These are phyloP conservation scores for Arctostaphylos glauca DNA, from an alignment of 148 eudicot species.

Conservation along the genomic window DNA sequence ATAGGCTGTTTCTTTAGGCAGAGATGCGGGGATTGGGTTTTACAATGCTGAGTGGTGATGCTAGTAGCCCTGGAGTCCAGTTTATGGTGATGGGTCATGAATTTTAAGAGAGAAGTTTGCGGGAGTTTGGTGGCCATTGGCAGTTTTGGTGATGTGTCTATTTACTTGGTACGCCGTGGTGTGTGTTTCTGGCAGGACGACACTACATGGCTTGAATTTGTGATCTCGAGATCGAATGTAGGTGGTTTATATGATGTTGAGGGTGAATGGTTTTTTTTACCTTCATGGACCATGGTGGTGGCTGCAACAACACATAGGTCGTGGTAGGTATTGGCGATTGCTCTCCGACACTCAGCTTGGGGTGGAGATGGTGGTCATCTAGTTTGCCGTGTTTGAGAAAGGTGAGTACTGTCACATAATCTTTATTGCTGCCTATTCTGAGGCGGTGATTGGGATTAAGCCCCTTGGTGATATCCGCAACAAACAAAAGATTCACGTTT, in stretches of 20 bases:
- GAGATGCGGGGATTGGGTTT: not conserved
- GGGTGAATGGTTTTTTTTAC: not conserved
- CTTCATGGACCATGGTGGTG: not conserved
- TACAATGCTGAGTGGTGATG: not conserved
- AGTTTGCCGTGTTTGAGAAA: not conserved
- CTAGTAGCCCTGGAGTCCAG: not conserved
- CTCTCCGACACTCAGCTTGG: not conserved
- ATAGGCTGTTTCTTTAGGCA: not conserved
- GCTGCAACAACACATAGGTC: not conserved
- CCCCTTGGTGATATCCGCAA: not conserved
- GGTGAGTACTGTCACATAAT: not conserved
- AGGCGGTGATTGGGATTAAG: not conserved
- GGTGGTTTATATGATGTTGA: not conserved
- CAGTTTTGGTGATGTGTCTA: not conserved
- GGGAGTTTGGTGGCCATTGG: not conserved
- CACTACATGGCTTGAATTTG: not conserved
- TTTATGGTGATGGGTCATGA: not conserved
- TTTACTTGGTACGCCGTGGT: not conserved
- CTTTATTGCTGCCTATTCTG: not conserved
- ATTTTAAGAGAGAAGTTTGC: not conserved
- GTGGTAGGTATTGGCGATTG: not conserved
- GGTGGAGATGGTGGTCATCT: not conserved
- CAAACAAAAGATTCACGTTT: not conserved
- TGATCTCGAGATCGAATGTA: not conserved
- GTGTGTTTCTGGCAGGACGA: not conserved